phyloP scores from a whole-genome alignment of 441 rosid species.

The Theobroma grandiflorum region DNA sequence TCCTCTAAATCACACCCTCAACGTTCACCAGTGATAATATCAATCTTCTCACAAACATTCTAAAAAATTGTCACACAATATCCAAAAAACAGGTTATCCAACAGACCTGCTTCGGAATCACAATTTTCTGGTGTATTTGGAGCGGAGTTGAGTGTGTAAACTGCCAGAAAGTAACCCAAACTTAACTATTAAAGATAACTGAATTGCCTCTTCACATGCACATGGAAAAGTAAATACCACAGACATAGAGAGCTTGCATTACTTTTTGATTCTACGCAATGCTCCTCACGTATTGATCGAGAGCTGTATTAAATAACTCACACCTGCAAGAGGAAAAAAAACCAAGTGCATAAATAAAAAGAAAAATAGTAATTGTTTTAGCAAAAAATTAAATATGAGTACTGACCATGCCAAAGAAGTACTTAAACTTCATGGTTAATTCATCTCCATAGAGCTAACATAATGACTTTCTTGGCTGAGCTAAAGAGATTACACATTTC shows the following conservation, averaged over 20 bases:
- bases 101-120: background rate
- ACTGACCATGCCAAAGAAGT: background rate
- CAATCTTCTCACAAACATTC: conserved; percentile 1
- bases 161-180: background rate
- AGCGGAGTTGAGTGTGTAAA: background rate
- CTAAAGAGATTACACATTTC: background rate
- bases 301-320: conserved; percentile 73
- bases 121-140: background rate
- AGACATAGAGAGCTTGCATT: background rate
- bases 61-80: background rate
- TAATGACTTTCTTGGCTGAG: background rate
- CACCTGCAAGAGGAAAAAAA: conserved; percentile 54
- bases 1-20: background rate
- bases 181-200: background rate
- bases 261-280: conserved; percentile 48
- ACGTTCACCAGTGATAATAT: background rate
- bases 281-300: conserved; percentile 86
- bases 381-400: background rate
- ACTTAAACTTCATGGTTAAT: background rate
- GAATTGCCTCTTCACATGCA: background rate
- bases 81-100: background rate
- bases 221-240: background rate
- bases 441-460: conserved; percentile 9
- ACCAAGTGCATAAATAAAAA: conserved; percentile 7
- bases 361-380: background rate